Evolutionary conservation across 2,329 filamentous ascomycete species (phyloP), one percentile per base, ranked within the genome.

Genomic region (Fusarium humuli): DNA sequence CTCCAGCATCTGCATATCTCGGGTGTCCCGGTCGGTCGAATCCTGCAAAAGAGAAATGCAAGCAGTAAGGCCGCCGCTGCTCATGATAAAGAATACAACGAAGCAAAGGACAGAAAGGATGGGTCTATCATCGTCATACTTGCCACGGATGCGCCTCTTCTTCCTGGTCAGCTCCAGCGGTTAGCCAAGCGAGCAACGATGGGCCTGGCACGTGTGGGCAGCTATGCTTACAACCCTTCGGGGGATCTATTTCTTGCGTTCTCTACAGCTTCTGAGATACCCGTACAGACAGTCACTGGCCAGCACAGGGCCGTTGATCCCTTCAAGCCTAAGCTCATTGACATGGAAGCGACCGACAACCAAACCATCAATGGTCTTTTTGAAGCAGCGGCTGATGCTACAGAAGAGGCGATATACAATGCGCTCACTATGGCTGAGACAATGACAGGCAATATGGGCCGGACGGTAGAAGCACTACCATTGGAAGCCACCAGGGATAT

Each of bases 401-500:
- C 87, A 0, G 89, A 92, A 72, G 90, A 92, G 77, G 85, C 88
- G 2, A 90, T 92, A 57, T 86, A 90, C 67, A 92, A 92, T 74
- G 84, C 86, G 0, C 77, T 91, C 11, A 89, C 84, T 65, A 89
- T 86, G 80, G 88, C 88, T 2, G 85, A 88, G 71, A 87, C 85
- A 0, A 86, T 89, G 81, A 83, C 81, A 2, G 88, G 88, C 0
- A 82, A 84, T 62, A 80, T 83, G 52, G 86, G 84, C 2, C 77
- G 80, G 10, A 84, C 74, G 27, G 79, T 88, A 3, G 83, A 87
- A 49, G 86, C 83, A 3, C 16, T 50, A 3, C 54, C 54, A 2
- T 12, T 50, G 6, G 4, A 50, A 23, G 32, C 32, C 1, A 22
- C 44, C 0, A 41, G 32, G n/a, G 32, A 50, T 7, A 42, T 50